These are phyloP conservation scores for Heterobasidion parviporum DNA, from an alignment of 1,284 basidiomycete species.

Conservation along the genomic window DNA sequence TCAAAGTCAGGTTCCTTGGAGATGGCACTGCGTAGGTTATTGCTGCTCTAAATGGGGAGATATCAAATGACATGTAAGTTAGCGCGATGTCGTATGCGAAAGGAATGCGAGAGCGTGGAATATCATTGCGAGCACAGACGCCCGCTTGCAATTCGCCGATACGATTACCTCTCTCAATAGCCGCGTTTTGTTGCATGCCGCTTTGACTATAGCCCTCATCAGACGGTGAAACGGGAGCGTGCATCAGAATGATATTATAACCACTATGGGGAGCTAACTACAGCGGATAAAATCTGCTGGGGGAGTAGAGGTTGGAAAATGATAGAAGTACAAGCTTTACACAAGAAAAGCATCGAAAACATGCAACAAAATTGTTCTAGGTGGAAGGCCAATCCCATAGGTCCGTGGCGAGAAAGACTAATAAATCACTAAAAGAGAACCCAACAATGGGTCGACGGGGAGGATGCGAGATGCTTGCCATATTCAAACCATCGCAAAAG, in stretches of 20 bases:
- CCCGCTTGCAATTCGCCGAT: too few relatives aligned
- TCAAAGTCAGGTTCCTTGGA: constrained; percentile 65
- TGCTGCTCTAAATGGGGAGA: background rate
- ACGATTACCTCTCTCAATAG: too few relatives aligned
- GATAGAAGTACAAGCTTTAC: background rate
- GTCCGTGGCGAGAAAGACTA: constrained; percentile 7
- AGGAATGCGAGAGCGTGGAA: background rate
- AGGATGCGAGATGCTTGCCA: background rate
- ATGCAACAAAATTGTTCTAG: constrained; percentile 8
- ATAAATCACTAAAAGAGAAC: constrained; percentile 3
- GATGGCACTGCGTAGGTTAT: constrained; percentile 55
- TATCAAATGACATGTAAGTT: background rate
- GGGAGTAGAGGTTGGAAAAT: constrained; percentile 3
- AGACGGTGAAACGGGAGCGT: background rate
- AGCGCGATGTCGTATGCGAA: background rate
- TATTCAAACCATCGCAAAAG: background rate
- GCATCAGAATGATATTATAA: constrained; percentile 21
- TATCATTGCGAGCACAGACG: too few relatives aligned
- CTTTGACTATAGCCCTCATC: too few relatives aligned
- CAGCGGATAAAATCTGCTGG: constrained; percentile 15
- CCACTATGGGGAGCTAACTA: constrained; percentile 23
- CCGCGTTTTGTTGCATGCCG: too few relatives aligned
- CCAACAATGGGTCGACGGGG: constrained; percentile 1
- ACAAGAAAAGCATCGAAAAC: background rate
- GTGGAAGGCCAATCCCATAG: background rate